Evolutionary conservation across 2,329 filamentous ascomycete species (phyloP), one percentile per base, ranked within the genome.

Genomic region (Epichloe gansuensis): DNA sequence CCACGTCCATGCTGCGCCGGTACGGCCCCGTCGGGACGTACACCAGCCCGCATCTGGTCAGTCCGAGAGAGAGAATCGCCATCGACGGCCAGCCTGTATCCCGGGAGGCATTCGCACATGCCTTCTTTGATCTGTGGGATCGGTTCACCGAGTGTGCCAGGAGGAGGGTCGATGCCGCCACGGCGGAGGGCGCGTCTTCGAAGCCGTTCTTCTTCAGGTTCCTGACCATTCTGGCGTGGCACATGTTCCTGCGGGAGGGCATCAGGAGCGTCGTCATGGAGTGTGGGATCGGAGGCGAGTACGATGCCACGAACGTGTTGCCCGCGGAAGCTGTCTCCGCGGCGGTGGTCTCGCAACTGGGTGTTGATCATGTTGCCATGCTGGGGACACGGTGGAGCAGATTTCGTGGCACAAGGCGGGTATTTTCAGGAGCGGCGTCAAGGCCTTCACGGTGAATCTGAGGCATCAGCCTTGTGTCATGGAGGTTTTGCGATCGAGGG

Each of bases 161-260:
- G 34, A 60, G 50, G 23, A 68, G 65, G 1, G 62, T 61, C 46
- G 53, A 58, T 9, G 54, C 63, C 8, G 76, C 73, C 1, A 73
- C 74, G 13, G 68, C 73, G 0, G 75, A 74, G 13, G 79, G 80
- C 0, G 75, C 82, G 0, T 69, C 67, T 1, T 80, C 80, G 2
- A 95, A 94, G 66, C 93, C 93, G 0, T 86, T 90, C 50, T 97
- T 94, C 68, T 97, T 97, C 67, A 85, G 91, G 31, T 96, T 88
- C 64, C 67, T 98, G 63, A 96, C 91, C 0, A 75, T 98, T 39
- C 78, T 96, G 72, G 91, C 91, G 1, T 81, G 95, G 61, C 90
- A 95, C 62, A 78, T 84, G 2, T 98, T 95, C 60, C 63, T 94
- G 28, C 68, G 75, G 47, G 85, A 93, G 65, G 83, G 85, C 1